These are phyloP conservation scores for Salmacisia buchloeana DNA, from an alignment of 1,284 basidiomycete genomes.

Conservation along the genomic window DNA sequence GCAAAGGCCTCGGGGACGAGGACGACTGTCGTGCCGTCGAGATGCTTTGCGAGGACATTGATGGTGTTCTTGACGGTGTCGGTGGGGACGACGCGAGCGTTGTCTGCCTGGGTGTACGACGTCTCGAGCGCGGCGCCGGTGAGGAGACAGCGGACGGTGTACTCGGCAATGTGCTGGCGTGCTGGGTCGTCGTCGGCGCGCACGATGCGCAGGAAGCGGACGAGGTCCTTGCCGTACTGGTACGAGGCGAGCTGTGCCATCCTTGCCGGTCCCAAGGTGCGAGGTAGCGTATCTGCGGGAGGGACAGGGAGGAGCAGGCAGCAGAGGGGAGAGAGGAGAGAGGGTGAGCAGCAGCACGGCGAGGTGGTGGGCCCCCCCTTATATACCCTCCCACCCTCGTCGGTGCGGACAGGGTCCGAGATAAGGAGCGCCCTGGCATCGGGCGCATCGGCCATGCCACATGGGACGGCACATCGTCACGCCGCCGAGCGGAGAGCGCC, in stretches of 20 bases:
- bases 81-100: constrained; percentile 42
- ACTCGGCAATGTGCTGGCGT: constrained; percentile 34
- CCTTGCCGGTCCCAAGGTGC: background rate
- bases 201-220: constrained; percentile 40
- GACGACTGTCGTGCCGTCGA: constrained; percentile 22
- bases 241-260: constrained; percentile 26
- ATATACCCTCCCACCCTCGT: no score
- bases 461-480: no score
- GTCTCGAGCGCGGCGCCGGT: constrained; percentile 28
- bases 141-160: constrained; percentile 37
- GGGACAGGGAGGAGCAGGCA: no score
- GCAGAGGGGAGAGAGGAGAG: background rate
- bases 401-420: no score
- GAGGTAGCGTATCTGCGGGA: no score
- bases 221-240: constrained; percentile 42
- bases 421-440: no score
- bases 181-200: constrained; percentile 27
- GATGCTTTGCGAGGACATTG: constrained; percentile 54
- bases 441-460: no score
- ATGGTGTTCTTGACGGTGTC: constrained; percentile 81
- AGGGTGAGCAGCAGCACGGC: background rate
- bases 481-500: no score
- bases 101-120: constrained; percentile 34
- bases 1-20: constrained; percentile 71
- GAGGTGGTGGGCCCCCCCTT: no score